These are phyloP conservation scores for Pelagophyceae sp. DNA, from an alignment of 352 stramenopile species.

Conservation along the genomic window DNA sequence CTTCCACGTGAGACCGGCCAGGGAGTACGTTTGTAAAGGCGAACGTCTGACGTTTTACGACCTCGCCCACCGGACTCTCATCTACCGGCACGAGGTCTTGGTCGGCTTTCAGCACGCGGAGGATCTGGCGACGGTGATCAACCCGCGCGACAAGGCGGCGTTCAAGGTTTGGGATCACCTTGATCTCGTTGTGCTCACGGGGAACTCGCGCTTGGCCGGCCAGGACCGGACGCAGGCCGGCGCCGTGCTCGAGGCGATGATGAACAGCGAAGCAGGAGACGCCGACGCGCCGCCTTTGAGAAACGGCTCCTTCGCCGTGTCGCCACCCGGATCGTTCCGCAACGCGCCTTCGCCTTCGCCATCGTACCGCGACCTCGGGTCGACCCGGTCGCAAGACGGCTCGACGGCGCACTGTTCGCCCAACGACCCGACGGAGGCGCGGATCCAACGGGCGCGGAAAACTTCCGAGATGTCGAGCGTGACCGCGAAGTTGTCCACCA, in stretches of 20 bases:
- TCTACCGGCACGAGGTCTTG: slow-evolving; percentile 57
- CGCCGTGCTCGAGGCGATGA: not conserved
- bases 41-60: slow-evolving; percentile 60
- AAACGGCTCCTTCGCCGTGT: slow-evolving; percentile 5
- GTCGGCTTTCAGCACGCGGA: slow-evolving; percentile 52
- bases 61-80: slow-evolving; percentile 47
- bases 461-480: not conserved
- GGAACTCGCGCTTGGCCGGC: not conserved
- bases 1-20: slow-evolving; percentile 53
- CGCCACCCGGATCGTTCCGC: no score
- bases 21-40: slow-evolving; percentile 43
- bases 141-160: slow-evolving; percentile 47
- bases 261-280: not conserved
- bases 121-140: slow-evolving; percentile 50
- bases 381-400: no score
- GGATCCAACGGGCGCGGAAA: not conserved
- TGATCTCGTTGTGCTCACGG: slow-evolving; percentile 52
- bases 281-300: not conserved
- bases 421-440: no score
- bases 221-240: not conserved
- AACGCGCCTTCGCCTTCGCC: no score
- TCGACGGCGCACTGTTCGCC: no score
- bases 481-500: not conserved
- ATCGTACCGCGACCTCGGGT: no score
- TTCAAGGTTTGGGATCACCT: slow-evolving; percentile 43